Percentiles rank a stretch among this genome's conserved stretches.
Conservation (phyloP, 208 protist species). For the Trypanosoma avium region DNA sequence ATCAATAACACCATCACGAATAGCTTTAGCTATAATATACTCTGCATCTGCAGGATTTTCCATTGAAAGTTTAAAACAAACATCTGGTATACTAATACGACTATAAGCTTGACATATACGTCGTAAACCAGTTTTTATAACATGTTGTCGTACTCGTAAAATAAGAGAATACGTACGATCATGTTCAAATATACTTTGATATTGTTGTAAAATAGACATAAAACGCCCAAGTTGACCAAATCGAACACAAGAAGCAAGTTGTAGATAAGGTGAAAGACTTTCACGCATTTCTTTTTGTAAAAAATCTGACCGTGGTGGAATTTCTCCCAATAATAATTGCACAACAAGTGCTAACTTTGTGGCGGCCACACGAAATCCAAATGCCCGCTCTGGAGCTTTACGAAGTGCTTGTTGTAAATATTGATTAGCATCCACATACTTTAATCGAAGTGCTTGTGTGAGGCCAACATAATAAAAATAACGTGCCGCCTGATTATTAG, state of each 20-base stretch:
- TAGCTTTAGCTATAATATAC: conserved; percentile 98
- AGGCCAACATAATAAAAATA: conserved; percentile 96
- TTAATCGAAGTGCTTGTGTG: conserved; percentile 95
- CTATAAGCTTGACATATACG: conserved; percentile 97
- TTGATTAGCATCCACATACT: conserved; percentile 95
- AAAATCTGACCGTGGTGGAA: conserved; percentile 94
- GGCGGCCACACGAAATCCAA: conserved; percentile 92
- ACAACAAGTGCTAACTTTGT: conserved; percentile 96
- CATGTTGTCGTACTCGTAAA: conserved; percentile 96
- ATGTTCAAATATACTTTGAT: conserved; percentile 88
- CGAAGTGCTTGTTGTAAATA: conserved; percentile 94
- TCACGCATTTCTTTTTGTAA: conserved; percentile 86
- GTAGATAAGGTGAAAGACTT: conserved; percentile 92
- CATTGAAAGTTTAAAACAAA: conserved; percentile 96
- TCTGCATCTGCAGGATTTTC: conserved; percentile 95
- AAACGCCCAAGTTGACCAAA: conserved; percentile 95
- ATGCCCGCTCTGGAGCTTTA: conserved; percentile 95
- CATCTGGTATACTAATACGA: conserved; percentile 95
- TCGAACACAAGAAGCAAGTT: conserved; percentile 94
- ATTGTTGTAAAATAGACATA: conserved; percentile 90
- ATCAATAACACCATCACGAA: conserved; percentile 97
- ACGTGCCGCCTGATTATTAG: conserved; percentile 93
- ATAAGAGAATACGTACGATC: conserved; percentile 97
- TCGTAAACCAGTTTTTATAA: conserved; percentile 97
- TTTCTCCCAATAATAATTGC: conserved; percentile 97